These are phyloP conservation scores for Ophioceras dolichostomum DNA, from an alignment of 2,329 filamentous ascomycete species.

Conservation along the genomic window DNA sequence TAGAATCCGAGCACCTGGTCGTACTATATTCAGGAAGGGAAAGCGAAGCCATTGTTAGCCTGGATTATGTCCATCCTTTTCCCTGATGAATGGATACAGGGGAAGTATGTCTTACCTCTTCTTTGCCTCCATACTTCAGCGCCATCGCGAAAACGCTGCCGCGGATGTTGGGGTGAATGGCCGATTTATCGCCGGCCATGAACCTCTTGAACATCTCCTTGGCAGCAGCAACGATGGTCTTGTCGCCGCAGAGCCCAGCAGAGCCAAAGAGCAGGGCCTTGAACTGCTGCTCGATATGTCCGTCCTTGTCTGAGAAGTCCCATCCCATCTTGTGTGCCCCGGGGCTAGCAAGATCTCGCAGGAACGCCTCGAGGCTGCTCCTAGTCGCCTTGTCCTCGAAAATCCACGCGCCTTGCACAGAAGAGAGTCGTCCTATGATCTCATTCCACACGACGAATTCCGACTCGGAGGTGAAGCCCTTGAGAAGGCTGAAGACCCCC, in stretches of 20 bases:
- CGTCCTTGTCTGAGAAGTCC: constrained; percentile 73
- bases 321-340: constrained; percentile 84
- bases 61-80: too few species aligned
- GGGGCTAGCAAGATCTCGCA: constrained; percentile 61
- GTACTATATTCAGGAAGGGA: constrained; percentile 37
- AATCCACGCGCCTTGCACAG: constrained; percentile 77
- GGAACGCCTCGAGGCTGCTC: constrained; percentile 72
- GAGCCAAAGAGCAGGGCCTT: constrained; percentile 82
- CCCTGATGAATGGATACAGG: not conserved
- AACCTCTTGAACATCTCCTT: constrained; percentile 88
- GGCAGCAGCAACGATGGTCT: constrained; percentile 64
- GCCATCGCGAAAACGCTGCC: constrained; percentile 77
- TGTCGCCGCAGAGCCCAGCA: constrained; percentile 70
- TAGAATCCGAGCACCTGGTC: constrained; percentile 66
- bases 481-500: constrained; percentile 71
- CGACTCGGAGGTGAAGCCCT: constrained; percentile 72
- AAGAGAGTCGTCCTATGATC: constrained; percentile 64
- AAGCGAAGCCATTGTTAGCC: too few species aligned
- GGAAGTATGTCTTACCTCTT: constrained; percentile 44
- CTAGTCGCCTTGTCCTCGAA: constrained; percentile 67
- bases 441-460: constrained; percentile 96
- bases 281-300: constrained; percentile 87
- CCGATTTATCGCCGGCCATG: constrained; percentile 61
- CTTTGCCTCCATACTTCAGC: constrained; percentile 70
- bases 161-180: constrained; percentile 86